A percentile compares a stretch with the other conserved stretches of the same genome.
Conservation (phyloP, 306 rosid genomes). For the Purshia tridentata region DNA sequence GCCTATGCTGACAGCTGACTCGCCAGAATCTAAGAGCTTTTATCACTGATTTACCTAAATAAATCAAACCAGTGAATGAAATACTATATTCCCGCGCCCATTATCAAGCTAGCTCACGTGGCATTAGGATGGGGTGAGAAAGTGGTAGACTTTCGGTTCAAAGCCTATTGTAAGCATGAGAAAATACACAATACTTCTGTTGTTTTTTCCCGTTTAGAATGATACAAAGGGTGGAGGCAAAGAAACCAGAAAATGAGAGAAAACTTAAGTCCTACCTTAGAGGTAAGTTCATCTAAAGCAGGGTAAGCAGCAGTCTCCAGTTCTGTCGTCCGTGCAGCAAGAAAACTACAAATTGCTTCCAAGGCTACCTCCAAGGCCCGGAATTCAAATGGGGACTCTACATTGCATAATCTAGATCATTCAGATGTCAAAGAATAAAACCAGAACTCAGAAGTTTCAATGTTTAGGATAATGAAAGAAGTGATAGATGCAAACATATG, state of each 20-base stretch:
- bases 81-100: background rate
- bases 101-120: background rate
- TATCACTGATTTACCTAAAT: background rate
- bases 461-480: conserved; percentile 2
- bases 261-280: conserved; percentile 54
- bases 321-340: conserved; percentile 90
- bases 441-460: conserved; percentile 10
- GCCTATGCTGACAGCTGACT: background rate
- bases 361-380: conserved; percentile 94
- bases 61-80: conserved; percentile 1
- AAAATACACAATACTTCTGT: background rate
- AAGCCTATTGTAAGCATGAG: too few species aligned
- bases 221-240: background rate
- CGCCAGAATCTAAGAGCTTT: background rate
- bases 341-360: conserved; percentile 96
- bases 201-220: conserved; percentile 5
- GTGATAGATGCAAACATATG: conserved; percentile 14
- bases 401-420: conserved; percentile 42
- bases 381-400: conserved; percentile 95
- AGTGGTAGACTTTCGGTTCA: too few species aligned
- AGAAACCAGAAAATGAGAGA: conserved; percentile 18
- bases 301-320: conserved; percentile 94
- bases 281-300: conserved; percentile 90
- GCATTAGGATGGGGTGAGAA: too few species aligned
- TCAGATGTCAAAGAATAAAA: conserved; percentile 28